Base-by-base conservation (phyloP, 2,329 filamentous ascomycete species). In the Hypoxylon sp. region DNA sequence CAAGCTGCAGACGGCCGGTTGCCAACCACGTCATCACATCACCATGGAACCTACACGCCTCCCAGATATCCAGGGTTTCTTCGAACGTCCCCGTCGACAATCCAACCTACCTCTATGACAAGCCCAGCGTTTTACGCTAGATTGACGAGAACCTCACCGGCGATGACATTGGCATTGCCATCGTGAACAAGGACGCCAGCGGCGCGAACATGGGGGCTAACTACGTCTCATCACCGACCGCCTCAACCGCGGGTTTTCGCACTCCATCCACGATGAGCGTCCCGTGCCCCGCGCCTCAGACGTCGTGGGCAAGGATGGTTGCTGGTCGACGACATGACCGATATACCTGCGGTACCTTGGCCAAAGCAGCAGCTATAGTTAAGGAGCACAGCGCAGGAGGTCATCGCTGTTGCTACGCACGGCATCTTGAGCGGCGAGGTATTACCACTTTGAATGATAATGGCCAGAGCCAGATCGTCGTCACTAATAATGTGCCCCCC, bases 251-350 rank as follows among this genome's bases (percentile, higher is more conserved):
- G 90, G 89, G n/a, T n/a, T 64, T 97, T 98, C 77, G 94, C 94
- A 7, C 87, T 98, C 56, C n/a, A 98, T 98, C 71, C 94, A 97
- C 85, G 97, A 98, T 82, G 94, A 97, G 80, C 91, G 94, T 60
- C 91, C 93, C n/a, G n/a, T n/a, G n/a, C n/a, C n/a, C n/a, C n/a
- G 5, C 88, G 92, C 32, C 82, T 83, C 63, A 96, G n/a, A 97
- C 73, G 93, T 96, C 75, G 93, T 97, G 64, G 93, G 91, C 8
- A 90, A n/a, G 92, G 72, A 97, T 97, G 93, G 92, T 93, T 99
- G 74, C 89, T 99, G 50, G 94, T 99, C 49, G 94, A 98, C 77
- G 94, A 98, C 77, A 97, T 98, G 93, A 94, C 94, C 32, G 94
- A 98, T 76, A 97, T n/a, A n/a, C 94, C 3, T 97, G 94, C 77